Evolutionary conservation across 768 basidiomycete species (phyloP).

Genomic region (Boletus reticuloceps): DNA sequence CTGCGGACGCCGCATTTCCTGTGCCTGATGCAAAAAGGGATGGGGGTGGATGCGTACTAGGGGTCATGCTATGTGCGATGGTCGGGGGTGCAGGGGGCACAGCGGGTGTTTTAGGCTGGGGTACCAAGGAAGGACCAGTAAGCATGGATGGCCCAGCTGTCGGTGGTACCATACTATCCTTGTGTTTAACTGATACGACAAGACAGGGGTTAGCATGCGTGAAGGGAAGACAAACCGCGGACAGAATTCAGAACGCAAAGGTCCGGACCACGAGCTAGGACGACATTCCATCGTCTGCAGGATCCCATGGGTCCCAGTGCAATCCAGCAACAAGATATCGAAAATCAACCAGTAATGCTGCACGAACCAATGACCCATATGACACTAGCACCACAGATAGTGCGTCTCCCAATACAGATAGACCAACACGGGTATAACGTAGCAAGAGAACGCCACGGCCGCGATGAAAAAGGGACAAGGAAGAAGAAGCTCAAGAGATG

Average conservation of each 20-base stretch:
- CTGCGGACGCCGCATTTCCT: constrained; percentile 12
- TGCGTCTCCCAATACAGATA: too few relatives aligned
- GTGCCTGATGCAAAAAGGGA: constrained; percentile 22
- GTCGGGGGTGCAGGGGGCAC: constrained; percentile 7
- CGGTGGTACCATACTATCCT: constrained; percentile 11
- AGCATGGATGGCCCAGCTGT: constrained; percentile 15
- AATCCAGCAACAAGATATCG: too few relatives aligned
- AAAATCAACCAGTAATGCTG: too few relatives aligned
- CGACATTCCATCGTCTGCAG: too few relatives aligned
- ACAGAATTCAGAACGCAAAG: background rate
- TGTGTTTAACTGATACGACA: constrained; percentile 20
- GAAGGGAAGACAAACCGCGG: background rate
- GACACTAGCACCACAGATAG: too few relatives aligned
- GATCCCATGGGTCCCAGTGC: too few relatives aligned
- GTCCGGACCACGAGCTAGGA: background rate
- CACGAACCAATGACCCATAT: too few relatives aligned
- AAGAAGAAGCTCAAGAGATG: background rate
- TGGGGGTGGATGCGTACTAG: constrained; percentile 31
- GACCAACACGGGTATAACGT: background rate
- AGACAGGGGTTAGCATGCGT: constrained; percentile 5
- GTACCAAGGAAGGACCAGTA: constrained; percentile 2
- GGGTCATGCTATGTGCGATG: constrained; percentile 29
- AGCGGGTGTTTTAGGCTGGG: constrained; percentile 21
- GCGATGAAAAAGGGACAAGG: background rate
- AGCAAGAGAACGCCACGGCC: too few relatives aligned